Percentiles rank a stretch among this genome's conserved stretches.
Conservation (phyloP, 2,329 filamentous ascomycete genomes). For the Helicocarpus griseus region DNA sequence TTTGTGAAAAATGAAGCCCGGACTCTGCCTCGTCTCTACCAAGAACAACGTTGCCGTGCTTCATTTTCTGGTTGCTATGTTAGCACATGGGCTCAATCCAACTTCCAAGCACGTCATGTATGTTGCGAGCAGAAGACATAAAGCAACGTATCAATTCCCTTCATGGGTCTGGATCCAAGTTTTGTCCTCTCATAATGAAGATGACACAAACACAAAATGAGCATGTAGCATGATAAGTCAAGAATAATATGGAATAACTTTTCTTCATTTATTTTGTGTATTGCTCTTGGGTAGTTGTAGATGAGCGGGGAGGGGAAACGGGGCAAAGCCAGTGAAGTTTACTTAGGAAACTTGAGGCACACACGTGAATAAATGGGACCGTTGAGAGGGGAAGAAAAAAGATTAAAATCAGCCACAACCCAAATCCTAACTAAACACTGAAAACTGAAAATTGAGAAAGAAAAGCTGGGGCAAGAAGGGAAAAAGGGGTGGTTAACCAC, state of each 20-base stretch:
- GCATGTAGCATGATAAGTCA: background rate
- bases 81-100: too few relatives aligned
- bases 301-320: background rate
- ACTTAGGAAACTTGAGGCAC: background rate
- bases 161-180: too few relatives aligned
- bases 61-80: too few relatives aligned
- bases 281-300: background rate
- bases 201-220: too few relatives aligned
- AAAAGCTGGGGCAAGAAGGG: background rate
- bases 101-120: too few relatives aligned
- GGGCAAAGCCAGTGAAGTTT: background rate
- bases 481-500: too few relatives aligned
- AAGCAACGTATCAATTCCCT: too few relatives aligned
- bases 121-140: too few relatives aligned
- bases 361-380: background rate
- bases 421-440: background rate
- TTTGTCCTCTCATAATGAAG: too few relatives aligned
- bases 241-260: constrained; percentile 1
- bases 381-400: background rate
- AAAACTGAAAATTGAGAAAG: background rate
- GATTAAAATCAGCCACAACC: constrained; percentile 1
- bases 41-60: too few relatives aligned
- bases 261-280: constrained; percentile 2
- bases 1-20: too few relatives aligned
- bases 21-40: too few relatives aligned